phyloP scores from a whole-genome alignment of 768 basidiomycete genomes.

The Lentinus brumalis region DNA sequence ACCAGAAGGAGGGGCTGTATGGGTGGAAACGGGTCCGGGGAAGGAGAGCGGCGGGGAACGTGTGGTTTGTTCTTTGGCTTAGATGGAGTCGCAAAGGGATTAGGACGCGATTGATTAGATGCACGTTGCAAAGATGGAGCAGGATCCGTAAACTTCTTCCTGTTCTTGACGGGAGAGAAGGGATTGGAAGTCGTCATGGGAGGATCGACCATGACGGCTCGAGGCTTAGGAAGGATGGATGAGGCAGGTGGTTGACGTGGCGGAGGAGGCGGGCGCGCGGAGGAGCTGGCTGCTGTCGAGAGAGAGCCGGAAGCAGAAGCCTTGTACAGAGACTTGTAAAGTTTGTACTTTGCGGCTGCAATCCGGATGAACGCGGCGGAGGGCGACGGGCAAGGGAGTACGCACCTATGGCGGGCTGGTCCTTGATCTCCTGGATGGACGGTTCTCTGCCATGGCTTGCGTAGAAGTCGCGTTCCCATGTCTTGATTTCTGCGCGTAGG shows the following conservation, averaged over 20 bases:
- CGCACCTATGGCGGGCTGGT: constrained; percentile 63
- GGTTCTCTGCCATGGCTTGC: constrained; percentile 57
- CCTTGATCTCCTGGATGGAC: constrained; percentile 70
- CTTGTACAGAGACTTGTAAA: constrained; percentile 77
- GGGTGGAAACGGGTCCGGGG: constrained; percentile 45
- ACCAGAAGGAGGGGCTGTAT: constrained; percentile 29
- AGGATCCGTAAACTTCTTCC: constrained; percentile 39
- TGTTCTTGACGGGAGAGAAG: constrained; percentile 77
- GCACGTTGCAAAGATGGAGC: constrained; percentile 19
- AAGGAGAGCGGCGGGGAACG: constrained; percentile 29
- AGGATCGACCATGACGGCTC: constrained; percentile 50
- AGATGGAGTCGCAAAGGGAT: constrained; percentile 50
- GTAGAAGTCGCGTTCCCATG: constrained; percentile 75
- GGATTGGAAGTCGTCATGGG: constrained; percentile 68
- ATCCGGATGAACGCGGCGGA: constrained; percentile 16
- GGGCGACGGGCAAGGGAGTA: constrained; percentile 15
- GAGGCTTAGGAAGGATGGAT: constrained; percentile 50
- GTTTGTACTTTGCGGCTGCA: constrained; percentile 77
- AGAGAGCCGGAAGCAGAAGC: constrained; percentile 24
- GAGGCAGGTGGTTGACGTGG: constrained; percentile 35
- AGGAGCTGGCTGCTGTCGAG: constrained; percentile 32
- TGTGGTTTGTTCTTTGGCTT: constrained; percentile 29
- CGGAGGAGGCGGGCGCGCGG: constrained; percentile 38
- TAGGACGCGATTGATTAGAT: constrained; percentile 31
- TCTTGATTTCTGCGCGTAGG: constrained; percentile 71